phyloP scores from a whole-genome alignment of 192 early-diverging fungal species.

The Spinellus fusiger region DNA sequence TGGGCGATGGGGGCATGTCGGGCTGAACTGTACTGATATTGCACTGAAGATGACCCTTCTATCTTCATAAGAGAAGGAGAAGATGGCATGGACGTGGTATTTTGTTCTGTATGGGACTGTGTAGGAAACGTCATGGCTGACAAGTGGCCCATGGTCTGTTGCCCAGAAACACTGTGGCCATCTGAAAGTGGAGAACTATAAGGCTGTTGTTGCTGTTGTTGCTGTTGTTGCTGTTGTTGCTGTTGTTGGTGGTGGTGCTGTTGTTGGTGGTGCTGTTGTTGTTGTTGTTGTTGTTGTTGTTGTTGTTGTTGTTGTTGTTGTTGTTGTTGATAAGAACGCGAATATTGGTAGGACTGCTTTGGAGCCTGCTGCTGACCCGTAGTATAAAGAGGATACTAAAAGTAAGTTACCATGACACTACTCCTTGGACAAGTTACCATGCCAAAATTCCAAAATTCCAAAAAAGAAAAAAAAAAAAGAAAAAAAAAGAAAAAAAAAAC shows the following conservation, averaged over 20 bases:
- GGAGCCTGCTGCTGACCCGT: not conserved
- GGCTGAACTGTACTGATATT: no score
- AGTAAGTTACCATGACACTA: no score
- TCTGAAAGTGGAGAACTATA: not conserved
- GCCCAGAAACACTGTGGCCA: not conserved
- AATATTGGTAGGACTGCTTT: not conserved
- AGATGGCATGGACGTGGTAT: not conserved
- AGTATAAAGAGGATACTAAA: no score
- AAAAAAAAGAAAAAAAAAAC: no score
- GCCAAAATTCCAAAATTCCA: no score
- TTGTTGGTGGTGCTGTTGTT: not conserved
- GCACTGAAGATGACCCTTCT: no score
- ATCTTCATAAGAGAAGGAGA: not conserved
- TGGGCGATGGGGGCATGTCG: no score
- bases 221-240: not conserved
- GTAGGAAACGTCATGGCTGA: not conserved
- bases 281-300: not conserved
- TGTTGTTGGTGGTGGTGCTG: not conserved
- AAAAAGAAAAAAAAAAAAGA: no score
- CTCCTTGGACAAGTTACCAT: no score
- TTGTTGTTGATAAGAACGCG: not conserved
- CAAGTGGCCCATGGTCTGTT: not conserved
- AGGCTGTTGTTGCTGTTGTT: not conserved
- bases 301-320: constrained; percentile 9
- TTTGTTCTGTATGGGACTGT: not conserved